Evolutionary conservation across 2,329 filamentous ascomycete species (phyloP), one percentile per base, ranked within the genome.

Genomic region (Pseudogymnoascus sp.): DNA sequence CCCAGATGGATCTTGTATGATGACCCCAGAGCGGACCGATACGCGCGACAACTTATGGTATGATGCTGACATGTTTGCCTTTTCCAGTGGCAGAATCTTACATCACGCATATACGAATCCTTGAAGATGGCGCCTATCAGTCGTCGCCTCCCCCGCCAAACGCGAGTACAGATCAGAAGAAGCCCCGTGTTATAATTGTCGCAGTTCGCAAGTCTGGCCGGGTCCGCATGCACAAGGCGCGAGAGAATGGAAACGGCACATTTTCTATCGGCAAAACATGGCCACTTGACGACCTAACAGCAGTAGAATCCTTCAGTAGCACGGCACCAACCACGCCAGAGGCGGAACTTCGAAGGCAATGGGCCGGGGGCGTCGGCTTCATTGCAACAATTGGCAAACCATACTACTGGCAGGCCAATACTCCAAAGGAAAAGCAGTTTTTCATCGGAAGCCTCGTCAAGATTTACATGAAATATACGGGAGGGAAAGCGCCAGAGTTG

Each of bases 211-310:
- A 91, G 70, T 96, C 93, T 1, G 94, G 93, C 61, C 84, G 92
- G 63, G 93, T 99, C 58, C 89, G 92, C 70, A 86, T 99, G 78
- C 94, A 99, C 79, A 99, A 99, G 76, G 93, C 92, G 62, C 88
- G 96, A 69, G 94, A 99, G 77, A 99, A 99, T 73, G 81, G 84
- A 61, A 97, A 96, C 73, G 92, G 92, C 61, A 86, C 90, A 24
- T 99, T 97, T 74, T 97, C 93, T 17, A 96, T 99, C 67, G 94
- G 94, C 67, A 99, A 99, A 77, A 96, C 94, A 3, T 99, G 94
- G 94, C 89, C 92, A 72, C 83, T 99, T 67, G 93, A 97, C 74
- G 94, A 99, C 71, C 78, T 99, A 58, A 83, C 84, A 4, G 81
- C 83, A 50, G 89, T 99, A 66, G 89, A 96, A 73, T 94, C 91